Evolutionary conservation across 495 filamentous ascomycete species (phyloP), one percentile per base, ranked within the genome.

Genomic region (Hypoxylon crocopeplum): DNA sequence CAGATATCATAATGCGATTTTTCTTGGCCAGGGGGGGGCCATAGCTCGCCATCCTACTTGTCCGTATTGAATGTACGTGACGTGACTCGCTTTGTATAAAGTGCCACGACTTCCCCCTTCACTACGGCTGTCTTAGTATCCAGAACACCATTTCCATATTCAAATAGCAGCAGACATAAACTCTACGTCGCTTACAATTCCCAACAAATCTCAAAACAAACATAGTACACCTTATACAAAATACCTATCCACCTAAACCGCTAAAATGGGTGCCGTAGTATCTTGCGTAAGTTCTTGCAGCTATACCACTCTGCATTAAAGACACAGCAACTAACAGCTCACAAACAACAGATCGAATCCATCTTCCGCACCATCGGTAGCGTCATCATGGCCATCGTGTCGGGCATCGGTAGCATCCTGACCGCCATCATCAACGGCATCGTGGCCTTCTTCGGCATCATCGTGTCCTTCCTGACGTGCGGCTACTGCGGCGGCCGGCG

Each of bases 191-290:
- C 7, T 32, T n/a, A n/a, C n/a, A n/a, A n/a, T n/a, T n/a, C n/a
- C n/a, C n/a, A n/a, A 39, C 32, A 53, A 41, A 13, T 41, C 33
- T 38, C 30, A 16, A 50, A 48, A 37, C 24, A 54, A 45, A 55
- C 24, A 27, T 27, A 44, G n/a, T n/a, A n/a, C n/a, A n/a, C n/a
- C n/a, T n/a, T 27, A 25, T 47, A 25, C 34, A 34, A 38, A 45
- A 51, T 13, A 55, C 22, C 54, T 56, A 41, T 20, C 36, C 45
- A 34, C 63, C 37, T 53, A 72, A 73, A 62, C 60, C 69, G 48
- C 70, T 80, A 90, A 77, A 70, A 98, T 98, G 93, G 93, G 93
- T 78, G 93, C 90, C 77, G 90, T 97, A 72, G 83, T 95, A 56
- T 96, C 92, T 75, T 97, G 93, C 67, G 93, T 98, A 93, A 64